Evolutionary conservation across 75 land plant species (phyloP), one percentile per base, ranked within the genome.

Genomic region (Pinus taeda): DNA sequence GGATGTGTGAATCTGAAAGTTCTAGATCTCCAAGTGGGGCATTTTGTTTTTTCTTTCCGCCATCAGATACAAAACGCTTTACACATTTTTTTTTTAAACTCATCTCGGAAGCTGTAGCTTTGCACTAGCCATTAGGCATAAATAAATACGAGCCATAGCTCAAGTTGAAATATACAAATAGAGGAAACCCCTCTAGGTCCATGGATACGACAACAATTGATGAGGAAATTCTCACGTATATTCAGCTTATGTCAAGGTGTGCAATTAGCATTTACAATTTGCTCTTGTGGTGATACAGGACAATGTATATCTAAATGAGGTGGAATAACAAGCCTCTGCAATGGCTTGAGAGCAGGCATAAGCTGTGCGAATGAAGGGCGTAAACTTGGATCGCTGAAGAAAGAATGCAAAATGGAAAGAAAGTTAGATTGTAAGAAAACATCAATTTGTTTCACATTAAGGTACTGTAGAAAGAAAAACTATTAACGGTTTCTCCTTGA

Each of bases 301-400:
- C 55, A 49, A n/a, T 71, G 53, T 71, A 45, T 45, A 22, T 73
- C 58, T 56, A 22, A 26, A 22, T 81, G 64, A 20, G 82, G 74
- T 42, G 90, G 83, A 49, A 88, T 81, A 30, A 84, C 86, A n/a
- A 91, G 92, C 67, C 83, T 81, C 76, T 94, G 95, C 78, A 92
- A 72, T 13, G 95, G 87, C 81, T 89, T 88, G 42, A 96, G 82
- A 65, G 89, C 88, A 55, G 81, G 76, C 60, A 90, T 83, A 6
- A 96, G 91, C 76, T 96, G 85, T 20, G 93, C 89, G 83, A 96
- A 96, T 22, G 95, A 87, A 0, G 99, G 99, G 9, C 99, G 87
- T 78, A 86, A 70, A 60, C 78, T 88, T 64, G 98, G 98, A 53
- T 96, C 99, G 53, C 98, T 96, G 90, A 45, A 59, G 66, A 9